Evolutionary conservation across 2,329 filamentous ascomycete species (phyloP).

Genomic region (Fusarium azukiicola): DNA sequence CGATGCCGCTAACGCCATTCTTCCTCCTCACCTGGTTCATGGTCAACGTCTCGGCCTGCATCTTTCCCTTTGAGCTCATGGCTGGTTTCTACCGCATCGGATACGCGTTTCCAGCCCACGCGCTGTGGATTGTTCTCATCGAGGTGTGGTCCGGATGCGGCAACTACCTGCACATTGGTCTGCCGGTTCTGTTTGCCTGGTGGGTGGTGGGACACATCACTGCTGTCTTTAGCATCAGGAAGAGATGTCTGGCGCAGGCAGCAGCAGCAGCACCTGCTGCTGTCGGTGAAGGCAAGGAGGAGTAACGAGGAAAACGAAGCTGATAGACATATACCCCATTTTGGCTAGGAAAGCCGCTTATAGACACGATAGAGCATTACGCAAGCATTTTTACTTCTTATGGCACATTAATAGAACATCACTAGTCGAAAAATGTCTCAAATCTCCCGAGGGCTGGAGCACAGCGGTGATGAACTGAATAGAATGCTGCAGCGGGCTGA

Average conservation of each 20-base stretch:
- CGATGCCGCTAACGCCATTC: conserved; percentile 64
- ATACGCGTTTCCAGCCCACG: conserved; percentile 62
- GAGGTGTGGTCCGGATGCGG: conserved; percentile 68
- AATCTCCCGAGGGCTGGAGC: too few relatives aligned
- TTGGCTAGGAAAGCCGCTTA: neutral
- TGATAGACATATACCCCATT: conserved; percentile 11
- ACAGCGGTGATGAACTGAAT: too few relatives aligned
- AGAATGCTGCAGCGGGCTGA: too few relatives aligned
- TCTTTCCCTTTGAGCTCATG: conserved; percentile 63
- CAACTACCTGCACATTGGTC: conserved; percentile 61
- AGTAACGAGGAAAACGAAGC: conserved; percentile 2
- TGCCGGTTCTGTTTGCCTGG: conserved; percentile 68
- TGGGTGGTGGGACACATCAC: conserved; percentile 57
- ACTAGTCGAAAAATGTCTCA: neutral
- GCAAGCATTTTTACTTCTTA: neutral
- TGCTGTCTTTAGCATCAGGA: conserved; percentile 50
- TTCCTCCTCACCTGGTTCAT: conserved; percentile 68
- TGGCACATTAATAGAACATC: conserved; percentile 1
- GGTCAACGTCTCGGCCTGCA: conserved; percentile 61
- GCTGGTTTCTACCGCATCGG: conserved; percentile 65
- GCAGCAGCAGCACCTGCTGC: conserved; percentile 9
- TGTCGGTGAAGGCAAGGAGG: conserved; percentile 29
- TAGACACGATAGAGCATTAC: conserved; percentile 15
- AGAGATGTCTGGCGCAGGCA: conserved; percentile 47
- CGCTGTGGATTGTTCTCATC: conserved; percentile 60